These are phyloP conservation scores for Solanum ossicruentum DNA, from an alignment of 257 asterid genomes.

Conservation along the genomic window DNA sequence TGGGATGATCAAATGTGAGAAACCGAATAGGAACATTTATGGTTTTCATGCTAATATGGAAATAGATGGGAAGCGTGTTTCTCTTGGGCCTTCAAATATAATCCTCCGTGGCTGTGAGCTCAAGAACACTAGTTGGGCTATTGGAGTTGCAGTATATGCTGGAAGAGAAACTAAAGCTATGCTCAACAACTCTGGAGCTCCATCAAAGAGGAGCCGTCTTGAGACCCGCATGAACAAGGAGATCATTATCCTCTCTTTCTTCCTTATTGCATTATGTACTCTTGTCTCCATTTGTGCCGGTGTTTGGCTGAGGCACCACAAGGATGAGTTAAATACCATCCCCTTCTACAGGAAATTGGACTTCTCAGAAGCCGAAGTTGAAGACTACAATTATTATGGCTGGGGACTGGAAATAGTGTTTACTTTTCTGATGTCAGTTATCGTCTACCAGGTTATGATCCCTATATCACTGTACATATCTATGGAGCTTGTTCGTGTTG, in stretches of 20 bases:
- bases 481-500: conserved; percentile 97
- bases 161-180: conserved; percentile 93
- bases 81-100: conserved; percentile 96
- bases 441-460: conserved; percentile 93
- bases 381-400: conserved; percentile 74
- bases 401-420: conserved; percentile 85
- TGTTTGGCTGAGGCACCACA: conserved; percentile 69
- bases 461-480: conserved; percentile 96
- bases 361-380: conserved; percentile 32
- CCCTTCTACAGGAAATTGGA: conserved; percentile 66
- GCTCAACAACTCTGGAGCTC: conserved; percentile 98
- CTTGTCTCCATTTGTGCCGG: conserved; percentile 59
- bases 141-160: conserved; percentile 83
- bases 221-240: conserved; percentile 90
- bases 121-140: conserved; percentile 85
- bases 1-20: conserved; percentile 87
- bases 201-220: conserved; percentile 85
- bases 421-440: conserved; percentile 82
- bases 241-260: conserved; percentile 62
- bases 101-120: conserved; percentile 90
- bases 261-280: conserved; percentile 52
- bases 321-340: conserved; percentile 58
- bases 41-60: conserved; percentile 93
- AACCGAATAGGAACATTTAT: conserved; percentile 88
- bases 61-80: conserved; percentile 65